A percentile compares a stretch with the other conserved stretches of the same genome.
Conservation (phyloP, 108 stramenopile genomes). For the Pseudonitzschia pungens region DNA sequence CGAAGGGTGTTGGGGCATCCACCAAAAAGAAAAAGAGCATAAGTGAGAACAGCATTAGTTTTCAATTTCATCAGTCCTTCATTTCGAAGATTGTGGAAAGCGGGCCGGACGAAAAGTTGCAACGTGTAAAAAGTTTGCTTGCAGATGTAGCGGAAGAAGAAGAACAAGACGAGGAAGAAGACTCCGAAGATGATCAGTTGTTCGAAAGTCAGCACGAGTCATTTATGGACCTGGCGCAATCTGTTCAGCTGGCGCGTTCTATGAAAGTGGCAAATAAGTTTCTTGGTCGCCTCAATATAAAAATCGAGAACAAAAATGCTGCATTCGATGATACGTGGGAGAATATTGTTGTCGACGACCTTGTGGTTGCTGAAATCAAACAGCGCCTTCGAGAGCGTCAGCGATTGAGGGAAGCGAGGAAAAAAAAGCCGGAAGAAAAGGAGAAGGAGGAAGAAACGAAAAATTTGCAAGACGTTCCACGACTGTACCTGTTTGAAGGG, state of each 20-base stretch:
- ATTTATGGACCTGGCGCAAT: too few species aligned
- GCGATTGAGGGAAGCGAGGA: neutral
- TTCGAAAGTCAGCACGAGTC: neutral
- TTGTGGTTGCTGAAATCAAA: conserved; percentile 30
- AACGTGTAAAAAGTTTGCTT: neutral
- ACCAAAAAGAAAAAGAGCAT: neutral
- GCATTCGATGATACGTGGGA: conserved; percentile 38
- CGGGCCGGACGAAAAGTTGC: conserved; percentile 8
- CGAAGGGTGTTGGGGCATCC: neutral
- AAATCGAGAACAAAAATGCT: conserved; percentile 19
- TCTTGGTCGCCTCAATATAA: neutral
- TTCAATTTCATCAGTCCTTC: conserved; percentile 22
- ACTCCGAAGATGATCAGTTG: neutral
- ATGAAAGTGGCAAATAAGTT: neutral
- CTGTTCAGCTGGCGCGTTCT: neutral
- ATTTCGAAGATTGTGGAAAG: neutral
- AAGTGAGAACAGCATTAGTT: neutral
- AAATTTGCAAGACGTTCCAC: conserved; percentile 14
- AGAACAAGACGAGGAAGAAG: neutral
- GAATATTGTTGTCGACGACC: conserved; percentile 30
- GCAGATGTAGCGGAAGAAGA: neutral
- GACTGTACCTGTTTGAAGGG: conserved; percentile 39
- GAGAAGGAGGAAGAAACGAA: conserved; percentile 8
- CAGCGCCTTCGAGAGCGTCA: conserved; percentile 29
- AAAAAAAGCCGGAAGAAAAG: conserved; percentile 18